A percentile compares a stretch with the other conserved stretches of the same genome.
Conservation (phyloP, 2,329 filamentous ascomycete species). For the Xylariomycetidae sp. region DNA sequence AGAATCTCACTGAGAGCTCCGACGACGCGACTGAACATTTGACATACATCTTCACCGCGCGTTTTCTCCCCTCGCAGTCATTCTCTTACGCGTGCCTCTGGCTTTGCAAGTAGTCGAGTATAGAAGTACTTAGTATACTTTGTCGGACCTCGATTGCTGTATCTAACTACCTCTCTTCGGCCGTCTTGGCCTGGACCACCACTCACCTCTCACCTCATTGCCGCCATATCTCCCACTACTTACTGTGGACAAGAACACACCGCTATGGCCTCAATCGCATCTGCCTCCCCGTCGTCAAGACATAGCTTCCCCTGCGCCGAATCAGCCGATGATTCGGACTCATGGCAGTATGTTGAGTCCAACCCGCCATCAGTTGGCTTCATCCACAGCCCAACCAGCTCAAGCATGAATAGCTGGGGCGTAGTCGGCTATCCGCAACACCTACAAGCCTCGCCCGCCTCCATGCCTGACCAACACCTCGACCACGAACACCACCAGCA, state of each 20-base stretch:
- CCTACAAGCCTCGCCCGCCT: constrained; percentile 27
- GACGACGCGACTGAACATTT: no score
- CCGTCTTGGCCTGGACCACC: no score
- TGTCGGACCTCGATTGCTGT: no score
- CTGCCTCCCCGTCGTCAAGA: constrained; percentile 24
- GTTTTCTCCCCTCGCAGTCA: no score
- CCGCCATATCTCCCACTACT: constrained; percentile 1
- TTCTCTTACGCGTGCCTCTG: no score
- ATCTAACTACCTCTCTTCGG: no score
- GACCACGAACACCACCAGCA: constrained; percentile 35
- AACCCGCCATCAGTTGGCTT: constrained; percentile 34
- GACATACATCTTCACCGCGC: no score
- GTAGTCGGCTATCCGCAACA: constrained; percentile 36
- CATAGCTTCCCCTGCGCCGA: constrained; percentile 22
- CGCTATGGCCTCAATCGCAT: constrained; percentile 31
- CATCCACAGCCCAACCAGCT: constrained; percentile 45
- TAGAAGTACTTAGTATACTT: no score
- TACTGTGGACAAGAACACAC: no score
- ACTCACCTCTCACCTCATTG: neutral
- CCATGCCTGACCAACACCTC: constrained; percentile 38
- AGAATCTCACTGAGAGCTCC: no score
- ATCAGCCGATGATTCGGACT: constrained; percentile 28
- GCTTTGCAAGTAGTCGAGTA: no score
- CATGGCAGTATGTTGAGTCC: constrained; percentile 28
- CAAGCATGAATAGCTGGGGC: constrained; percentile 47